Evolutionary conservation across 2,329 filamentous ascomycete genomes (phyloP).

Genomic region (Aspergillus texensis): DNA sequence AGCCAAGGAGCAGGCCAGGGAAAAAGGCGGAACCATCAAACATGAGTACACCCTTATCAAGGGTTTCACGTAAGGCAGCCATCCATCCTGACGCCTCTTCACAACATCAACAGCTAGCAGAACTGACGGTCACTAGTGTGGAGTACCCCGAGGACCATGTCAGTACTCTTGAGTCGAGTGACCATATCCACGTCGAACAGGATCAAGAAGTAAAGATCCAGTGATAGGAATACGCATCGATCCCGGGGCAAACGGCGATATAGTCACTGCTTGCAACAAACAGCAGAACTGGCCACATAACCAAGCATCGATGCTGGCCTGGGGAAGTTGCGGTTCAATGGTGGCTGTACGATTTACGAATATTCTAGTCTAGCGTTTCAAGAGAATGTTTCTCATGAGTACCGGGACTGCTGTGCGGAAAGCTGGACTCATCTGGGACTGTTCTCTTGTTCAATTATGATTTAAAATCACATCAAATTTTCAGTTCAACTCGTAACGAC

Average conservation of each 20-base stretch:
- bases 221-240: constrained; percentile 48
- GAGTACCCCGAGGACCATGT: constrained; percentile 70
- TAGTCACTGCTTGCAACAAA: neutral
- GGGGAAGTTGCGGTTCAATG: constrained; percentile 1
- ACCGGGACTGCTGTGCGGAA: constrained; percentile 8
- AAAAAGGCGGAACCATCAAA: constrained; percentile 80
- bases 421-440: neutral
- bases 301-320: neutral
- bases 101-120: neutral
- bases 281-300: neutral
- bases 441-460: constrained; percentile 3
- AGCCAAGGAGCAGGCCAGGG: constrained; percentile 72
- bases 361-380: constrained; percentile 13
- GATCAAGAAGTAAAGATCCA: constrained; percentile 73
- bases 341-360: constrained; percentile 23
- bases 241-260: neutral
- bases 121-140: constrained; percentile 58
- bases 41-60: constrained; percentile 88
- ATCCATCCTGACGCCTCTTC: neutral
- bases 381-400: neutral
- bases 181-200: constrained; percentile 77
- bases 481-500: constrained; percentile 2
- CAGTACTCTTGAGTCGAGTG: constrained; percentile 65
- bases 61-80: constrained; percentile 77
- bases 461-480: neutral